These are phyloP conservation scores for Aureobasidium lini DNA, from an alignment of 2,329 filamentous ascomycete genomes.

Conservation along the genomic window DNA sequence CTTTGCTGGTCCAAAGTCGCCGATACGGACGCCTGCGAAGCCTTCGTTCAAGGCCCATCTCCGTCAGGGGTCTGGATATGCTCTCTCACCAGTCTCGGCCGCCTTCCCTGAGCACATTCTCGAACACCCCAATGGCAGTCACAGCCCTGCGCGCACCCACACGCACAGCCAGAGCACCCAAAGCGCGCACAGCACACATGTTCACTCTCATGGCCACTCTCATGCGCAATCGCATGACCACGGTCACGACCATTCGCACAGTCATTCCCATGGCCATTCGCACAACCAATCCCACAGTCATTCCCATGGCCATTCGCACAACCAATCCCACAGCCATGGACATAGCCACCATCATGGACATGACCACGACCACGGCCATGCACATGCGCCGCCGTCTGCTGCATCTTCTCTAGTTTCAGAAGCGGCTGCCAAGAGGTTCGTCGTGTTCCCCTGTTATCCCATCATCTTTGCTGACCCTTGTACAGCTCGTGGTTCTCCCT, in stretches of 20 bases:
- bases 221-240: slow-evolving; percentile 14
- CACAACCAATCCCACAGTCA: slow-evolving; percentile 14
- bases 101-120: slow-evolving; percentile 11
- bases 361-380: not conserved
- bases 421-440: not conserved
- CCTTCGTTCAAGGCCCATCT: slow-evolving; percentile 5
- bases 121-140: not conserved
- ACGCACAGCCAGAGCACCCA: not conserved
- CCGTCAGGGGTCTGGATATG: slow-evolving; percentile 6
- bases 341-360: slow-evolving; percentile 10
- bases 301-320: not conserved
- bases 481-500: slow-evolving; percentile 28
- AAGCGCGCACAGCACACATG: not conserved
- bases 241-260: slow-evolving; percentile 24
- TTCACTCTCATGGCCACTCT: slow-evolving; percentile 24
- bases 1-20: slow-evolving; percentile 6
- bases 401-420: not conserved
- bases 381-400: not conserved
- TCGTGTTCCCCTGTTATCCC: not conserved
- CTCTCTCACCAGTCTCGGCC: slow-evolving; percentile 9
- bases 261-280: slow-evolving; percentile 29
- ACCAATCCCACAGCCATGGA: not conserved
- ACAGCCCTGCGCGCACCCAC: slow-evolving; percentile 20
- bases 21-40: slow-evolving; percentile 6
- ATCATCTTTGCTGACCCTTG: not conserved